phyloP scores from a whole-genome alignment of 805 yeast species.

The Saturnispora dispora region DNA sequence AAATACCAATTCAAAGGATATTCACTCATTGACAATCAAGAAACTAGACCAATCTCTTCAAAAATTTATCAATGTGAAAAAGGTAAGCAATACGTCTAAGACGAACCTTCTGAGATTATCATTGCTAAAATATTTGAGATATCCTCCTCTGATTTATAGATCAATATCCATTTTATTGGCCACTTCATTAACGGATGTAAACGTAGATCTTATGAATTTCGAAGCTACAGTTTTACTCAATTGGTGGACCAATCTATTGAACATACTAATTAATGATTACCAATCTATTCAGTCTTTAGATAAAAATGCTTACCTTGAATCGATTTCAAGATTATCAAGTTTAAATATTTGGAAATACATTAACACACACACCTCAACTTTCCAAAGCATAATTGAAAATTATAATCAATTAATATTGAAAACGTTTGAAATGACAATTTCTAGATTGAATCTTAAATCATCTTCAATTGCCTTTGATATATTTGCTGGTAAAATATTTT shows the following conservation, averaged over 20 bases:
- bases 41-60: constrained; percentile 34
- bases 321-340: constrained; percentile 41
- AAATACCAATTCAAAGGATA: constrained; percentile 12
- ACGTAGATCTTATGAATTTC: constrained; percentile 5
- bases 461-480: constrained; percentile 52
- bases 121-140: constrained; percentile 36
- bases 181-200: constrained; percentile 5
- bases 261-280: constrained; percentile 21
- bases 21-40: constrained; percentile 19
- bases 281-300: constrained; percentile 36
- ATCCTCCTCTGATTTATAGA: constrained; percentile 6
- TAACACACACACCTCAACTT: constrained; percentile 8
- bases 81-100: constrained; percentile 29
- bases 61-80: constrained; percentile 33
- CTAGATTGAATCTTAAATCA: constrained; percentile 37
- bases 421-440: constrained; percentile 46
- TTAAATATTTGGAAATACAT: constrained; percentile 36
- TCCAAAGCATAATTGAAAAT: constrained; percentile 18
- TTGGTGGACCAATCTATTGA: constrained; percentile 48
- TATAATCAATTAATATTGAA: constrained; percentile 34
- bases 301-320: constrained; percentile 44
- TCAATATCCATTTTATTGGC: constrained; percentile 8
- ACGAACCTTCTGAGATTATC: constrained; percentile 40
- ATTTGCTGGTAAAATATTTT: constrained; percentile 62
- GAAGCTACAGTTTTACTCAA: constrained; percentile 23